A percentile compares a stretch with the other conserved stretches of the same genome.
Conservation (phyloP, 2,329 filamentous ascomycete species). For the Didymella arachidicola region DNA sequence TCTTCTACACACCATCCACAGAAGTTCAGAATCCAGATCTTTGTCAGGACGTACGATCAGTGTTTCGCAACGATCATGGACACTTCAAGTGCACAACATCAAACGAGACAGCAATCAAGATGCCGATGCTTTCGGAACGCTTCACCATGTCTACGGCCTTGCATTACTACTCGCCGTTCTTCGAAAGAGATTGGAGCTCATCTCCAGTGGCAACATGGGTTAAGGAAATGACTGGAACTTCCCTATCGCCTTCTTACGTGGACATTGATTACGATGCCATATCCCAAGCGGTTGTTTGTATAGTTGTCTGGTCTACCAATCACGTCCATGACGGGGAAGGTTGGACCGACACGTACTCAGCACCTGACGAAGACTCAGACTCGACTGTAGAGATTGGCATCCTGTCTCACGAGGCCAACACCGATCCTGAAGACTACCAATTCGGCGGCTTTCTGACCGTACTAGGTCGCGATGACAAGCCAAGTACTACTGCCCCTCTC, state of each 20-base stretch:
- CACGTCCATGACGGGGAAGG: slow-evolving; percentile 26
- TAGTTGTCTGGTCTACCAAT: slow-evolving; percentile 65
- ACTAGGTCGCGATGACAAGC: slow-evolving; percentile 74
- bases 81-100: slow-evolving; percentile 62
- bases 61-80: slow-evolving; percentile 24
- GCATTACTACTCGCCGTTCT: slow-evolving; percentile 70
- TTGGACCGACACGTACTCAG: slow-evolving; percentile 59
- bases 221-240: neutral
- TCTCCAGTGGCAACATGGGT: neutral
- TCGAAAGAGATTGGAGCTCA: slow-evolving; percentile 8
- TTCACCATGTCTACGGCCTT: slow-evolving; percentile 69
- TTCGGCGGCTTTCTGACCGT: slow-evolving; percentile 81
- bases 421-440: slow-evolving; percentile 76
- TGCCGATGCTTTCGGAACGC: slow-evolving; percentile 64
- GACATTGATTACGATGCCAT: slow-evolving; percentile 81
- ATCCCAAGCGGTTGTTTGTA: slow-evolving; percentile 70
- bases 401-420: slow-evolving; percentile 69
- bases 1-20: slow-evolving; percentile 73
- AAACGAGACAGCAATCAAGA: slow-evolving; percentile 67
- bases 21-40: slow-evolving; percentile 38
- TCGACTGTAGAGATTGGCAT: slow-evolving; percentile 82
- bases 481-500: slow-evolving; percentile 55
- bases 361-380: slow-evolving; percentile 49
- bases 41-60: slow-evolving; percentile 9
- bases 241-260: slow-evolving; percentile 65